Percentiles rank a stretch among this genome's conserved stretches.
phyloP scores from a whole-genome alignment of 371 early-diverging fungal species.

The Nematocida ausubeli region DNA sequence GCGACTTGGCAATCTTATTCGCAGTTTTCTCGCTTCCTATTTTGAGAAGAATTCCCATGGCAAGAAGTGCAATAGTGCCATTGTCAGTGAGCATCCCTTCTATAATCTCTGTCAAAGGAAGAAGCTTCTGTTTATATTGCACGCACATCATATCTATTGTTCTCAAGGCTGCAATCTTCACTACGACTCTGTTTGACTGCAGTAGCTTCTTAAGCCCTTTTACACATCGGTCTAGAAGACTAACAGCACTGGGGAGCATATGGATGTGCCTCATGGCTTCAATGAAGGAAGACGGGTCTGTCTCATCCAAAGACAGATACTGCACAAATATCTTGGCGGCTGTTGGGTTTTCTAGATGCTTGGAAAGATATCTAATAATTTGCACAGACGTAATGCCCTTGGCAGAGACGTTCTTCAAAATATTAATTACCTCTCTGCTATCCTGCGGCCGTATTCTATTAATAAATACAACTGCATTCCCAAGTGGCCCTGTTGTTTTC shows the following conservation, averaged over 20 bases:
- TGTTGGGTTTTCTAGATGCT: neutral
- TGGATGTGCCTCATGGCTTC: conserved; percentile 26
- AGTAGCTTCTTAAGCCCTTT: conserved; percentile 57
- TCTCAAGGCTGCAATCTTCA: conserved; percentile 60
- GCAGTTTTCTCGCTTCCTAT: conserved; percentile 65
- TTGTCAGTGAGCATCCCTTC: conserved; percentile 59
- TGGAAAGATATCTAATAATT: conserved; percentile 8
- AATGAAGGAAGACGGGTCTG: conserved; percentile 33
- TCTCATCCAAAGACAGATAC: conserved; percentile 26
- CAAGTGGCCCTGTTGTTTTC: conserved; percentile 49
- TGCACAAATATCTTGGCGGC: conserved; percentile 23
- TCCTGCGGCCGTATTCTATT: conserved; percentile 41
- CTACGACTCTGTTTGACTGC: conserved; percentile 32
- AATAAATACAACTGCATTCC: conserved; percentile 51
- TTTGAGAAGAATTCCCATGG: conserved; percentile 62
- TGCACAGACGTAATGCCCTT: conserved; percentile 39
- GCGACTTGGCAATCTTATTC: conserved; percentile 55
- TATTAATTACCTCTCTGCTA: conserved; percentile 10
- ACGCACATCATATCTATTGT: conserved; percentile 53
- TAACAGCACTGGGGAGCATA: conserved; percentile 21
- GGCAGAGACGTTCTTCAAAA: neutral
- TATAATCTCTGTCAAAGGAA: conserved; percentile 57
- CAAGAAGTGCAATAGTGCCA: conserved; percentile 60
- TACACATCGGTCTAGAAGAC: conserved; percentile 51
- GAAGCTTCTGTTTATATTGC: conserved; percentile 61